Base-by-base conservation (phyloP, 495 filamentous ascomycete genomes). In the Pyronema omphalodes region DNA sequence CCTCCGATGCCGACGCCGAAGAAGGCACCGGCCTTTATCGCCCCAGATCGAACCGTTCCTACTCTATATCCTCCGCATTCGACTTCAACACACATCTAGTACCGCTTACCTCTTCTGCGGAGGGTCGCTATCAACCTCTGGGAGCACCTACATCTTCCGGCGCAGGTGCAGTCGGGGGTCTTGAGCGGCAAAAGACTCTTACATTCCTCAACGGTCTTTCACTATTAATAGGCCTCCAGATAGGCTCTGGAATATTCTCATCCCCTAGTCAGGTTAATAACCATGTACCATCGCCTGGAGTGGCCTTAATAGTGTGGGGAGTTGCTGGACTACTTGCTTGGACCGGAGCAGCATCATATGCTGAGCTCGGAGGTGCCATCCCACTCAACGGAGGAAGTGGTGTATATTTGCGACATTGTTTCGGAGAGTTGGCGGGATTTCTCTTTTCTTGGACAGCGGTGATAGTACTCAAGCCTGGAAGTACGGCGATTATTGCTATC, bases 211-310 rank as follows among this genome's bases (percentile, higher is more conserved):
- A 96, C 68, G 89, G 93, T 0, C 67, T 98, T 36, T 89, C 86
- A 14, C 71, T 98, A 14, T 81, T 96, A 14, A 77, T 96, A 8
- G 89, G 93, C 6, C 63, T 98, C 46, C 91, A 95, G 66, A 96
- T 98, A 60, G 91, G 91, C n/a, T 88, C 84, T 14, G 91, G 91
- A 1, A 95, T 98, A 61, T 98, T 98, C 69, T 89, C 86, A 8
- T 88, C 86, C 33, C 91, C 91, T 0, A 86, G 84, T 57, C 87
- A 94, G 68, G 93, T 98, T 59, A 94, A 94, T 63, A 74, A 75
- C 51, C 89, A 94, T 67, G 88, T 82, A 23, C 93, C 93, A 19
- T 94, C 89, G 29, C 88, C 89, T 1, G 91, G 91, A 5, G 88
- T 87, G 46, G 80, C 87, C 6, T 71, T 98, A 51, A 77, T 96